phyloP scores from a whole-genome alignment of 2,329 filamentous ascomycete species.

The Cladosporium sp. region DNA sequence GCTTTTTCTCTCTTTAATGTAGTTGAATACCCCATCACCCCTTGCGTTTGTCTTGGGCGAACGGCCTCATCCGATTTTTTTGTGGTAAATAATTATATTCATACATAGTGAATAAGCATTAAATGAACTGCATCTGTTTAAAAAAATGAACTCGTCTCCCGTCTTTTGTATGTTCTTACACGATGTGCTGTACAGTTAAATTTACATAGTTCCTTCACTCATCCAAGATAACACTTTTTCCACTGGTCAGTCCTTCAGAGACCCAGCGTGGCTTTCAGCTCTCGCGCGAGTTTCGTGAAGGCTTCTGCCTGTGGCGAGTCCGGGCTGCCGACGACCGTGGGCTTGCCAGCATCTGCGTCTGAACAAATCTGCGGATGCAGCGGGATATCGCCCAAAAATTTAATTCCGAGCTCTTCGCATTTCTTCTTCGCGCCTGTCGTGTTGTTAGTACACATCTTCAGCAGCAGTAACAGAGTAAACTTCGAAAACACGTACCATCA shows the following conservation, averaged over 20 bases:
- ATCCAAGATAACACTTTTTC: background rate
- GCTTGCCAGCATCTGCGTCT: conserved; percentile 82
- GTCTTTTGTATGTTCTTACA: background rate
- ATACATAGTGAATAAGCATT: background rate
- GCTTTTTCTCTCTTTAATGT: conserved; percentile 14
- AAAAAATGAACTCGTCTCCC: background rate
- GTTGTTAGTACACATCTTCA: conserved; percentile 22
- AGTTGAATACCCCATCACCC: conserved; percentile 8
- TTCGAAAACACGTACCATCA: conserved; percentile 32
- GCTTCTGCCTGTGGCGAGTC: conserved; percentile 69
- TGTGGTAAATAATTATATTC: background rate
- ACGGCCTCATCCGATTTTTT: conserved; percentile 3
- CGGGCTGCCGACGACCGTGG: conserved; percentile 86
- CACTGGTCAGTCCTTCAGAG: background rate
- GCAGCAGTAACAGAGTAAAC: conserved; percentile 31
- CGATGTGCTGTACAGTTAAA: background rate
- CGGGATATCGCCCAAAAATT: conserved; percentile 86
- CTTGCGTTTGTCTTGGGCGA: background rate
- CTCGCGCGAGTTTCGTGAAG: conserved; percentile 52
- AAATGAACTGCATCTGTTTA: background rate
- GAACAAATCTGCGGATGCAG: conserved; percentile 84
- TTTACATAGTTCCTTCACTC: background rate
- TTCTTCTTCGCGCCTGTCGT: conserved; percentile 62
- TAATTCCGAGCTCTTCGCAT: conserved; percentile 71
- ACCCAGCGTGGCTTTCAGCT: background rate